phyloP scores from a whole-genome alignment of 1,284 basidiomycete genomes.

The Trichosporon faecale region DNA sequence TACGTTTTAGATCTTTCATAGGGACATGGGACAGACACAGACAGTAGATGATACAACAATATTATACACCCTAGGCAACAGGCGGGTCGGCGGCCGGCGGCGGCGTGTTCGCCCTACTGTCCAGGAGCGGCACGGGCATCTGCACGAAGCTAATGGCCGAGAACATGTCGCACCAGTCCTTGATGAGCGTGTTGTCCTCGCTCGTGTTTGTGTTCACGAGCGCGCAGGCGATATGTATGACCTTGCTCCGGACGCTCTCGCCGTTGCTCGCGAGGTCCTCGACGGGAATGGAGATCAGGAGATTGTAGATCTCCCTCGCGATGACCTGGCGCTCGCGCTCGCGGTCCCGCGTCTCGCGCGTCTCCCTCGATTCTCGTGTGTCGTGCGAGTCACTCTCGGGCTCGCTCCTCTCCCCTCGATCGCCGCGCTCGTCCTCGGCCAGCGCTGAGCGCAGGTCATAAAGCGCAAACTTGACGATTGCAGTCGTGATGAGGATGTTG shows the following conservation, averaged over 20 bases:
- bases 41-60: slow-evolving; percentile 8
- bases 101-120: slow-evolving; percentile 33
- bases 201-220: slow-evolving; percentile 39
- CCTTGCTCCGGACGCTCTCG: slow-evolving; percentile 50
- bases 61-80: not conserved
- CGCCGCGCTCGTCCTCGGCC: slow-evolving; percentile 30
- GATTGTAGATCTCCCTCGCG: slow-evolving; percentile 47
- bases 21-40: not conserved
- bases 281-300: slow-evolving; percentile 49
- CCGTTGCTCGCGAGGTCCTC: slow-evolving; percentile 52
- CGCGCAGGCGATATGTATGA: slow-evolving; percentile 51
- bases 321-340: slow-evolving; percentile 49
- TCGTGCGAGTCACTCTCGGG: too few relatives aligned
- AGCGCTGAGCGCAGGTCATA: slow-evolving; percentile 43
- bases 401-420: not conserved
- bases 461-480: slow-evolving; percentile 50
- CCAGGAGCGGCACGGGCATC: slow-evolving; percentile 42
- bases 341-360: slow-evolving; percentile 32
- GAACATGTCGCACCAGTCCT: slow-evolving; percentile 52
- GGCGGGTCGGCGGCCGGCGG: slow-evolving; percentile 16
- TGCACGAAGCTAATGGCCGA: slow-evolving; percentile 45
- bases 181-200: slow-evolving; percentile 44
- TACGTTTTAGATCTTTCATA: not conserved
- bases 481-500: slow-evolving; percentile 49
- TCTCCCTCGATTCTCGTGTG: not conserved